A percentile compares a stretch with the other conserved stretches of the same genome.
Evolutionary conservation across 2,329 filamentous ascomycete species (phyloP).

Genomic region (Aureobasidium uvarum): DNA sequence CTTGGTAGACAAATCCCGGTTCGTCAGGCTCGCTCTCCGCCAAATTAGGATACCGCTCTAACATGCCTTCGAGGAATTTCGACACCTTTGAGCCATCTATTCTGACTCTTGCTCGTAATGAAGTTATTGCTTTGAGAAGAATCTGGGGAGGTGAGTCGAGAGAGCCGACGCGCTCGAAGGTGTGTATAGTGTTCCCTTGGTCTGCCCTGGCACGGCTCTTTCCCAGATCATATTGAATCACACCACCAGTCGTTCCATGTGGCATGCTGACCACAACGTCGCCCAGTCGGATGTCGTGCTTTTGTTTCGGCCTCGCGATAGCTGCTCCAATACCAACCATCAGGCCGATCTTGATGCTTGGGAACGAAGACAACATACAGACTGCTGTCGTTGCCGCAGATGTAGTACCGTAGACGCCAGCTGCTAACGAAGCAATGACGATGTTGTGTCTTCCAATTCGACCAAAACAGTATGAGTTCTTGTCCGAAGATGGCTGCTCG

Average conservation of each 20-base stretch:
- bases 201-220: not conserved
- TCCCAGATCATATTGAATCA: conserved; percentile 34
- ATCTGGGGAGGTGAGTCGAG: conserved; percentile 14
- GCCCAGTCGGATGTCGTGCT: conserved; percentile 33
- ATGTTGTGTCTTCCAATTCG: conserved; percentile 29
- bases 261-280: conserved; percentile 35
- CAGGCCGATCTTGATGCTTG: conserved; percentile 30
- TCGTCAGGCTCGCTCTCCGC: not conserved
- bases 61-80: not conserved
- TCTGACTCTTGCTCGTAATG: not conserved
- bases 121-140: not conserved
- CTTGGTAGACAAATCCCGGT: not conserved
- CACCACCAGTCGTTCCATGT: conserved; percentile 29
- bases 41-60: not conserved
- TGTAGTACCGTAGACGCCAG: conserved; percentile 23
- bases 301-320: conserved; percentile 24
- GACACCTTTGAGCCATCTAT: not conserved
- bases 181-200: not conserved
- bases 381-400: conserved; percentile 28
- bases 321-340: conserved; percentile 34
- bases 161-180: conserved; percentile 12
- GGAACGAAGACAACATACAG: conserved; percentile 23
- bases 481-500: conserved; percentile 17
- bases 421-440: conserved; percentile 28
- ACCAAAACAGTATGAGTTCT: conserved; percentile 29